phyloP scores from a whole-genome alignment of 164 flowering plant species.

The Warburgia ugandensis region DNA sequence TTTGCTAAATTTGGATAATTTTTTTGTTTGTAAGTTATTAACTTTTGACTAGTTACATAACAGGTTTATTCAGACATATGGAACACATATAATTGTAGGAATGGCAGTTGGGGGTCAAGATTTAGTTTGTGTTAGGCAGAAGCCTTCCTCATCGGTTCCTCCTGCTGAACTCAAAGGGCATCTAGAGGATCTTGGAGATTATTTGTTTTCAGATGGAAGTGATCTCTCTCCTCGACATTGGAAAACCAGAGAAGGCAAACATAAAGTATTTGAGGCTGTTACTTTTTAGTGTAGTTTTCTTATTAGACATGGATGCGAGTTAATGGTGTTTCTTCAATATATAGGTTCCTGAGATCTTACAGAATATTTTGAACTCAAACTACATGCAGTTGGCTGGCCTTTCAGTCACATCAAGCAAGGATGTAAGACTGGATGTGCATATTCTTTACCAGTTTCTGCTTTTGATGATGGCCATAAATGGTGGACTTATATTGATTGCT shows the following conservation, averaged over 20 bases:
- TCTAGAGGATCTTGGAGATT: conserved; percentile 84
- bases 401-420: conserved; percentile 80
- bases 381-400: conserved; percentile 54
- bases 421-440: conserved; percentile 41
- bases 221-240: conserved; percentile 42
- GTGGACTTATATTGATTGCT: conserved; percentile 6
- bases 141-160: conserved; percentile 54
- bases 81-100: conserved; percentile 84
- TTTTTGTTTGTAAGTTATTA: background rate
- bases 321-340: conserved; percentile 8
- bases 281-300: background rate
- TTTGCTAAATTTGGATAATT: background rate
- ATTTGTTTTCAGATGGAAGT: conserved; percentile 59
- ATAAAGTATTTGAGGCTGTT: conserved; percentile 28
- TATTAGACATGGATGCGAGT: background rate
- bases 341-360: conserved; percentile 77
- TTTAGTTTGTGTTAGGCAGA: conserved; percentile 66
- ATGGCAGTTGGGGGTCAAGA: conserved; percentile 89
- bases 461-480: too few species aligned
- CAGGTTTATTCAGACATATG: conserved; percentile 84
- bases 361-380: conserved; percentile 57
- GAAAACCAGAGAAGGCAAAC: conserved; percentile 46
- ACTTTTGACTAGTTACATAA: too few species aligned
- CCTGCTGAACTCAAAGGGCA: conserved; percentile 62
- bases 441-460: too few species aligned